Percentiles rank a stretch among this genome's conserved stretches.
phyloP scores from a whole-genome alignment of 768 basidiomycete genomes.

The Tricholoma hemisulphureum region DNA sequence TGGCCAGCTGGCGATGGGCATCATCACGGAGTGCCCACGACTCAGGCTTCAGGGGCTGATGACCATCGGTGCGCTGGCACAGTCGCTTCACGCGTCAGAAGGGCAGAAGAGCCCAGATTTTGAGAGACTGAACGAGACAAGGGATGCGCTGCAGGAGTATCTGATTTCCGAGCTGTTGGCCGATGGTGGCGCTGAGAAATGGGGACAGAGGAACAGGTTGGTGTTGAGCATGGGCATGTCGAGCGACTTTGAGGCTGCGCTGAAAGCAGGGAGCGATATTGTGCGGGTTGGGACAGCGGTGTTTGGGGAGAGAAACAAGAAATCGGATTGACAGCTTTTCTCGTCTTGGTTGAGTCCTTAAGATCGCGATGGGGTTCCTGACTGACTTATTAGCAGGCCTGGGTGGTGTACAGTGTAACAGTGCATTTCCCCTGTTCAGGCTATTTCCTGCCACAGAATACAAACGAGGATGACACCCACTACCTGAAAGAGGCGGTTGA shows the following conservation, averaged over 20 bases:
- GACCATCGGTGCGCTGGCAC: constrained; percentile 89
- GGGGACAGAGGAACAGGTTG: constrained; percentile 56
- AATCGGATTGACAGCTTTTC: constrained; percentile 21
- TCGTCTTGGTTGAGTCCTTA: too few relatives aligned
- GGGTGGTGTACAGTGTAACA: too few relatives aligned
- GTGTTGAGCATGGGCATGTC: constrained; percentile 96
- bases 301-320: constrained; percentile 72
- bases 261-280: constrained; percentile 80
- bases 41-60: constrained; percentile 85
- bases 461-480: too few relatives aligned
- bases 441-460: too few relatives aligned
- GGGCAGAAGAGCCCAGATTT: constrained; percentile 68
- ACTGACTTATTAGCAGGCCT: too few relatives aligned
- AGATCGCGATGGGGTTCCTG: too few relatives aligned
- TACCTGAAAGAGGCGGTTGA: too few relatives aligned
- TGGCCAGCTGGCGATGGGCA: constrained; percentile 61
- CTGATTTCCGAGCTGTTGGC: constrained; percentile 35
- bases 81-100: constrained; percentile 57
- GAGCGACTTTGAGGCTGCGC: constrained; percentile 85
- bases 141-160: constrained; percentile 52
- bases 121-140: constrained; percentile 58
- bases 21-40: constrained; percentile 70
- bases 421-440: too few relatives aligned
- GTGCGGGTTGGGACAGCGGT: constrained; percentile 92
- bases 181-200: constrained; percentile 23